phyloP scores from a whole-genome alignment of 192 early-diverging fungal genomes.

The Entomortierella beljakovae region DNA sequence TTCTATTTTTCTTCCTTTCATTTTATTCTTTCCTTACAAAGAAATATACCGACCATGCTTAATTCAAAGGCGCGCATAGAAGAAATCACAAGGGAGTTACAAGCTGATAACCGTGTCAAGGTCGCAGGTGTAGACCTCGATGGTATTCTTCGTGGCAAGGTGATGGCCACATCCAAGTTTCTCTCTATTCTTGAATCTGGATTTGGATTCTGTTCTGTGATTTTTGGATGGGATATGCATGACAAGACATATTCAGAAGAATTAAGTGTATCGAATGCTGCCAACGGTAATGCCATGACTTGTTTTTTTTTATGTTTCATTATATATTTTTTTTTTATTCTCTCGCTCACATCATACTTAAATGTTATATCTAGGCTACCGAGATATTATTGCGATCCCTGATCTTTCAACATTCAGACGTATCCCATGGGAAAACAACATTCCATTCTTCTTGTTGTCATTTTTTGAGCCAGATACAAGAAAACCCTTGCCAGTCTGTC shows the following conservation, averaged over 20 bases:
- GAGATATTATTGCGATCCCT: constrained; percentile 73
- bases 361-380: no score
- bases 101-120: constrained; percentile 61
- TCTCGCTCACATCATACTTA: no score
- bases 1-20: neutral
- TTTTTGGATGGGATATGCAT: constrained; percentile 86
- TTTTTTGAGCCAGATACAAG: constrained; percentile 69
- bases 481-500: constrained; percentile 71
- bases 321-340: constrained; percentile 29
- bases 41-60: no score
- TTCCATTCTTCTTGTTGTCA: constrained; percentile 78
- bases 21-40: no score
- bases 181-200: constrained; percentile 70
- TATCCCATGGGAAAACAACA: constrained; percentile 80
- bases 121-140: constrained; percentile 78
- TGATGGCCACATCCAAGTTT: constrained; percentile 77
- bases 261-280: constrained; percentile 51
- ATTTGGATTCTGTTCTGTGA: constrained; percentile 83
- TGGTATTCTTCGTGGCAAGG: constrained; percentile 80
- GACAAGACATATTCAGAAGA: constrained; percentile 69
- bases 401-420: constrained; percentile 74
- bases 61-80: constrained; percentile 17
- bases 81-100: constrained; percentile 37
- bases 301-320: neutral
- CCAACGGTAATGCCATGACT: constrained; percentile 36